These are phyloP conservation scores for Aureobasidium zeae DNA, from an alignment of 2,329 filamentous ascomycete species.

Conservation along the genomic window DNA sequence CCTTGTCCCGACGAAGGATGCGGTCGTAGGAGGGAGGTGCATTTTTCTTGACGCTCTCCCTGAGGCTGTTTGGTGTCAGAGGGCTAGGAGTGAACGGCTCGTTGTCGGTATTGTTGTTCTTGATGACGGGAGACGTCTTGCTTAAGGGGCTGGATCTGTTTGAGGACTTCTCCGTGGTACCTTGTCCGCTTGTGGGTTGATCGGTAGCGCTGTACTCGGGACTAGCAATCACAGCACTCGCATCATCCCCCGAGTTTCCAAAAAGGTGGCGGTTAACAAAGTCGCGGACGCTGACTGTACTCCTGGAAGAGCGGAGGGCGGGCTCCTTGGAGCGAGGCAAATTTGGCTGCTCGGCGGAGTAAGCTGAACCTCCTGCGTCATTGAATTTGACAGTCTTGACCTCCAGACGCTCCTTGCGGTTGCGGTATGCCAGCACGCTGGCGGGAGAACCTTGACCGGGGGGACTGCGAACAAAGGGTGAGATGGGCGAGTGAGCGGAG, in stretches of 20 bases:
- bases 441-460: neutral
- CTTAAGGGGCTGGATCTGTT: no score
- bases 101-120: neutral
- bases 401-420: neutral
- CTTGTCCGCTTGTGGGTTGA: neutral
- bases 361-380: neutral
- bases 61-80: neutral
- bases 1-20: neutral
- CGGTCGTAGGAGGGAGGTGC: no score
- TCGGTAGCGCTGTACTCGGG: no score
- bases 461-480: neutral
- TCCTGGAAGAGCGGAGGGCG: constrained; percentile 1
- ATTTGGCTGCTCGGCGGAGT: neutral
- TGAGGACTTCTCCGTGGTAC: no score
- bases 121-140: no score
- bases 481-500: neutral
- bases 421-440: neutral
- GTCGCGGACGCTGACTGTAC: constrained; percentile 1
- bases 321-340: neutral
- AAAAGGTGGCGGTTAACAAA: neutral
- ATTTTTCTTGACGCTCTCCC: neutral
- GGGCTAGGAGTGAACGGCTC: neutral
- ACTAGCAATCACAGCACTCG: no score
- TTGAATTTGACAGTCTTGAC: neutral
- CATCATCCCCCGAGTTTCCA: neutral